Conservation (phyloP, 768 basidiomycete genomes). For the Candolleomyces eurysporus region DNA sequence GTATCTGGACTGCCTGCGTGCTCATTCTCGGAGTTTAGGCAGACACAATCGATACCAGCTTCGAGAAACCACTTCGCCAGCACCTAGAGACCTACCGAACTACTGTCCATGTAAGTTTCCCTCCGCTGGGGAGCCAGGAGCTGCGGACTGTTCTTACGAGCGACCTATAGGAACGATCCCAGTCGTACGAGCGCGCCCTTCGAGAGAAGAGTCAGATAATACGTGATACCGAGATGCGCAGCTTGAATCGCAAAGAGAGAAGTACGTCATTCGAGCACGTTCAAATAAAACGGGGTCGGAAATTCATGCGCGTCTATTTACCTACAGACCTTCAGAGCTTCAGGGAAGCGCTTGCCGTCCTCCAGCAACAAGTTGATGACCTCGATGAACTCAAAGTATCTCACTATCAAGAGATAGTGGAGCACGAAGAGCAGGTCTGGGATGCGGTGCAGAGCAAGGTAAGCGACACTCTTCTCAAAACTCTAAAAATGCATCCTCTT, state of each 20-base stretch:
- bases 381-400: slow-evolving; percentile 80
- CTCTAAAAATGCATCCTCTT: slow-evolving; percentile 7
- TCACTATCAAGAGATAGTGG: slow-evolving; percentile 87
- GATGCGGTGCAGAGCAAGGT: slow-evolving; percentile 86
- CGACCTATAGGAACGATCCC: slow-evolving; percentile 69
- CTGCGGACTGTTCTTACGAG: background rate
- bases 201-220: slow-evolving; percentile 84
- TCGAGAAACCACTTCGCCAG: slow-evolving; percentile 86
- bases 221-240: slow-evolving; percentile 79
- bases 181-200: slow-evolving; percentile 77
- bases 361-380: slow-evolving; percentile 90
- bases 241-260: slow-evolving; percentile 81
- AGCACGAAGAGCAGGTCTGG: slow-evolving; percentile 97
- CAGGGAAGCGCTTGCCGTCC: slow-evolving; percentile 73
- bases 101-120: slow-evolving; percentile 55
- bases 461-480: slow-evolving; percentile 7
- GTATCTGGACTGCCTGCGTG: slow-evolving; percentile 1
- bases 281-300: background rate
- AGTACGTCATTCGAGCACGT: slow-evolving; percentile 47
- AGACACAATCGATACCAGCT: slow-evolving; percentile 81
- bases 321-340: slow-evolving; percentile 80
- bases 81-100: slow-evolving; percentile 78
- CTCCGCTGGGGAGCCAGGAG: background rate
- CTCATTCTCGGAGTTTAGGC: slow-evolving; percentile 44
- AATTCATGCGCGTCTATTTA: background rate